A percentile compares a stretch with the other conserved stretches of the same genome.
Conservation (phyloP, 1,139 yeast species). For the Ashbya aceris region DNA sequence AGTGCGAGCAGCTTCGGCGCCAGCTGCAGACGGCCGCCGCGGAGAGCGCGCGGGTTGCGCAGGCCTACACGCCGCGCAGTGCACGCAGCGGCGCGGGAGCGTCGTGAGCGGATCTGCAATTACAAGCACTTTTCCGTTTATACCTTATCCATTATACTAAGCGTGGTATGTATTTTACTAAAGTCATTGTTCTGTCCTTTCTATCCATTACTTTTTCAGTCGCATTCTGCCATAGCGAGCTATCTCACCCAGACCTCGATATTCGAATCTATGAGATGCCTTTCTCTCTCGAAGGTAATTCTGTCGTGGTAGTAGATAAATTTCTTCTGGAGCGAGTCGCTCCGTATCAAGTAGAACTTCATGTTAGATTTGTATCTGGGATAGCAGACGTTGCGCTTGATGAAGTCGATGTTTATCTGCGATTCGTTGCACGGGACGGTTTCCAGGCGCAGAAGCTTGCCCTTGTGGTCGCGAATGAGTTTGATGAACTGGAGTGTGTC, state of each 20-base stretch:
- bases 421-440: conserved; percentile 19
- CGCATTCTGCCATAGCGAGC: neutral
- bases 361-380: conserved; percentile 40
- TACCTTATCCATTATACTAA: too few relatives aligned
- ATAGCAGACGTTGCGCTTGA: conserved; percentile 35
- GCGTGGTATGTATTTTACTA: too few relatives aligned
- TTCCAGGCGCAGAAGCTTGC: conserved; percentile 33
- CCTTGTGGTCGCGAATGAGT: conserved; percentile 33
- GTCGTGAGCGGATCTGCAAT: too few relatives aligned
- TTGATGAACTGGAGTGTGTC: conserved; percentile 30
- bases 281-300: conserved; percentile 1
- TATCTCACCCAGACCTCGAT: conserved; percentile 4
- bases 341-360: conserved; percentile 33
- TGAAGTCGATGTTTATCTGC: conserved; percentile 9
- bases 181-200: too few relatives aligned
- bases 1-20: conserved; percentile 13
- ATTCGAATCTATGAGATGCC: conserved; percentile 3
- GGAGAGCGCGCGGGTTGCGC: neutral
- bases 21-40: conserved; percentile 4
- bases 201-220: neutral
- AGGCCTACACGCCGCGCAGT: neutral
- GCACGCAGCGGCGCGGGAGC: neutral
- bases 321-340: conserved; percentile 7
- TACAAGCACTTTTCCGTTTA: too few relatives aligned
- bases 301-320: conserved; percentile 7